Percentiles rank a stretch among this genome's conserved stretches.
These are phyloP conservation scores for Fraxinus sp. DNA, from an alignment of 305 asterid species.

Conservation along the genomic window DNA sequence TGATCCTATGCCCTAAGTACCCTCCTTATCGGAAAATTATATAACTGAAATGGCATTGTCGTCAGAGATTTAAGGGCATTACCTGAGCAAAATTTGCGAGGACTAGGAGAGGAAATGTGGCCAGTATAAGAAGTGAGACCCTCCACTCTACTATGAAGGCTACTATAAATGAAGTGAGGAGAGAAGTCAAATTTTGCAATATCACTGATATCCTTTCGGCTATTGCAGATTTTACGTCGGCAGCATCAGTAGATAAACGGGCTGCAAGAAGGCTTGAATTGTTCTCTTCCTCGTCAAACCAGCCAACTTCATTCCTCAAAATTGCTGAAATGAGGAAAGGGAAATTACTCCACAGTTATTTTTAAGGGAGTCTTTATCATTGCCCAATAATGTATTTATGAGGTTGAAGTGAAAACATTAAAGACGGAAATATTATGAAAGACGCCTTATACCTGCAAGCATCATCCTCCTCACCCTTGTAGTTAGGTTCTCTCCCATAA, in stretches of 20 bases:
- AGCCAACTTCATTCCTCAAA: slow-evolving; percentile 93
- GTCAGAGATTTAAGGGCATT: slow-evolving; percentile 11
- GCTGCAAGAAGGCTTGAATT: slow-evolving; percentile 87
- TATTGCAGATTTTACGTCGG: slow-evolving; percentile 90
- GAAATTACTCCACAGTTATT: background rate
- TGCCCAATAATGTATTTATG: background rate
- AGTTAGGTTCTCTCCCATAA: slow-evolving; percentile 97
- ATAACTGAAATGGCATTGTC: background rate
- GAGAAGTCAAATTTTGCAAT: slow-evolving; percentile 95
- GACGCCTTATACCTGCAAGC: slow-evolving; percentile 74
- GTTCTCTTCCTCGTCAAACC: slow-evolving; percentile 98
- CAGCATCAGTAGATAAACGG: slow-evolving; percentile 85
- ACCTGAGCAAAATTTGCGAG: slow-evolving; percentile 99
- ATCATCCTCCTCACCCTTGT: slow-evolving; percentile 97
- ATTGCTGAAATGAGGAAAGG: slow-evolving; percentile 48
- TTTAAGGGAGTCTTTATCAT: background rate
- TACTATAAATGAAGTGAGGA: slow-evolving; percentile 90
- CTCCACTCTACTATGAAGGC: slow-evolving; percentile 98
- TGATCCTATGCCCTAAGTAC: background rate
- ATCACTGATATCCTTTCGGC: slow-evolving; percentile 96
- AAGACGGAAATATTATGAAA: background rate
- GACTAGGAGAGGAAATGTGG: slow-evolving; percentile 90
- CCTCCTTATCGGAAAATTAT: slow-evolving; percentile 7
- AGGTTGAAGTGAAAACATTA: background rate
- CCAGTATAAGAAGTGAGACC: slow-evolving; percentile 83